Percentiles rank a stretch among this genome's conserved stretches.
Evolutionary conservation across 140 eudicot genomes (phyloP).

Genomic region (Erigeron philadelphicus): DNA sequence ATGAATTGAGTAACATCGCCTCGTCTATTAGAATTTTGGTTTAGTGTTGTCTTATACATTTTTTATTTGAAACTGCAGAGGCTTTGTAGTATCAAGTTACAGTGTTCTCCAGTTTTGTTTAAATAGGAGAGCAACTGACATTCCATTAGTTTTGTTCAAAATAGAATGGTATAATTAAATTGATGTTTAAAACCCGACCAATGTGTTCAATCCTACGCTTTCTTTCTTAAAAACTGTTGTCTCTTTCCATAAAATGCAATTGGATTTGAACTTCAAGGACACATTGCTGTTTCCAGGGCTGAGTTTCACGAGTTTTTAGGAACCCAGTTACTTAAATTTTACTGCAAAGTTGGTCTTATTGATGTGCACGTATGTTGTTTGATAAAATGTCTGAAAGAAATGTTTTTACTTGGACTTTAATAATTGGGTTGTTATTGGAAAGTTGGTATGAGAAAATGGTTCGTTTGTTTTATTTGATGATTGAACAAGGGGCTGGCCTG

Average conservation of each 20-base stretch:
- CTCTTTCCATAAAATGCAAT: constrained; percentile 23
- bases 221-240: constrained; percentile 32
- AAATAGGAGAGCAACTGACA: no score
- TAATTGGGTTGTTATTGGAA: constrained; percentile 32
- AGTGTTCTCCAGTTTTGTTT: neutral
- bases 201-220: constrained; percentile 32
- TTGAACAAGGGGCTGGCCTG: constrained; percentile 39
- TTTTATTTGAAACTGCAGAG: neutral
- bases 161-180: neutral
- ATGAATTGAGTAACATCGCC: constrained; percentile 48
- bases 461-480: constrained; percentile 34
- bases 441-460: constrained; percentile 33
- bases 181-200: constrained; percentile 39
- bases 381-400: constrained; percentile 37
- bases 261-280: constrained; percentile 43
- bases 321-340: constrained; percentile 35
- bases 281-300: constrained; percentile 39
- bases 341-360: constrained; percentile 25
- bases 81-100: neutral
- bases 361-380: constrained; percentile 30
- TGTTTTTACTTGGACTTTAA: constrained; percentile 32
- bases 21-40: constrained; percentile 52
- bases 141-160: no score
- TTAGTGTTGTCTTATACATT: constrained; percentile 20
- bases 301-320: constrained; percentile 39